A percentile compares a stretch with the other conserved stretches of the same genome.
phyloP scores from a whole-genome alignment of 2,329 filamentous ascomycete species.

The Aspergillus nomiae region DNA sequence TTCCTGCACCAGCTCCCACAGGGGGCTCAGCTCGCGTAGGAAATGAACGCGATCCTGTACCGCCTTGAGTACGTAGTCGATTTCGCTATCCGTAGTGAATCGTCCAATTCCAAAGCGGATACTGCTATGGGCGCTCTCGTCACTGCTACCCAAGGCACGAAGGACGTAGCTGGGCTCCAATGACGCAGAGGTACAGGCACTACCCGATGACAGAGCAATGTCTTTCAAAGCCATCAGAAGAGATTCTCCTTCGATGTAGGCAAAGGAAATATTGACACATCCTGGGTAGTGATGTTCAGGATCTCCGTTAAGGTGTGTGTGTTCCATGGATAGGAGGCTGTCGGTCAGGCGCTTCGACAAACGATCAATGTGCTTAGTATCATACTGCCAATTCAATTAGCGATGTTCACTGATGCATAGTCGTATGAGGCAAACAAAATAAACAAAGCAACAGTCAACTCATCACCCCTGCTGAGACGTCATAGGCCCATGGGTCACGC shows the following conservation, averaged over 20 bases:
- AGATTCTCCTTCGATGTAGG: constrained; percentile 97
- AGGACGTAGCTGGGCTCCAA: constrained; percentile 96
- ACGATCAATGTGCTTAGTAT: constrained; percentile 77
- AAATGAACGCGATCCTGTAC: constrained; percentile 89
- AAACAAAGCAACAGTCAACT: constrained; percentile 25
- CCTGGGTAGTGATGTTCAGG: constrained; percentile 84
- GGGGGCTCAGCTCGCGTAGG: constrained; percentile 87
- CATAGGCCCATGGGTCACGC: constrained; percentile 53
- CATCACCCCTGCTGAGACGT: constrained; percentile 70
- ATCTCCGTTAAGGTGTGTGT: constrained; percentile 89
- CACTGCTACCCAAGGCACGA: constrained; percentile 89
- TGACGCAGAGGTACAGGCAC: constrained; percentile 94
- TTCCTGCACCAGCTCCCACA: constrained; percentile 98
- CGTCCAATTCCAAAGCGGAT: constrained; percentile 97
- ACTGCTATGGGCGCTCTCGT: constrained; percentile 96
- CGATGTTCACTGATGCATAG: background rate
- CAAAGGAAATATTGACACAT: constrained; percentile 97
- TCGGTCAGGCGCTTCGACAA: constrained; percentile 83
- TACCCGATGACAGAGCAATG: constrained; percentile 93
- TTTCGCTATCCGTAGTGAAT: constrained; percentile 92
- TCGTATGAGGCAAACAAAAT: constrained; percentile 27
- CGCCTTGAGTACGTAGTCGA: constrained; percentile 95
- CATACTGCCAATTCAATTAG: constrained; percentile 68
- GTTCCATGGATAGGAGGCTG: constrained; percentile 84
- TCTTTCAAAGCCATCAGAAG: constrained; percentile 98